phyloP scores from a whole-genome alignment of 2,329 filamentous ascomycete species.

The Aureobasidium musti region DNA sequence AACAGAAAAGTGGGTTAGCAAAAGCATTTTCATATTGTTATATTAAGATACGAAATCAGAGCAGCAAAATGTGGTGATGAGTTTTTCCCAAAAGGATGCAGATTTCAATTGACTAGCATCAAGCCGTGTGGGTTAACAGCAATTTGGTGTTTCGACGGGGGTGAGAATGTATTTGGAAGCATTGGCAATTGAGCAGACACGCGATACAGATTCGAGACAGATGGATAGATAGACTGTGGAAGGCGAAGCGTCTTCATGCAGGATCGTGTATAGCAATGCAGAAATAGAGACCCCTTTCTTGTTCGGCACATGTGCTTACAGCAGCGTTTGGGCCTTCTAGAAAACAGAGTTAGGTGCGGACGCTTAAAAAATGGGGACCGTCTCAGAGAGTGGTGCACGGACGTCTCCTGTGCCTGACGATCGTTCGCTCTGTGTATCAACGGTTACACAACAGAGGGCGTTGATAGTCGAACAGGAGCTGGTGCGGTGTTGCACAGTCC shows the following conservation, averaged over 20 bases:
- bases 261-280: conserved; percentile 7
- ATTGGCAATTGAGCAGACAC: neutral
- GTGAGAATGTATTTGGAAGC: neutral
- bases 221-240: neutral
- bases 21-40: conserved; percentile 15
- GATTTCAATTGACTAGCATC: conserved; percentile 1
- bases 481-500: conserved; percentile 18
- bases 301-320: conserved; percentile 16
- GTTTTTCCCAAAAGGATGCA: neutral
- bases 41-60: conserved; percentile 15
- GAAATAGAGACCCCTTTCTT: conserved; percentile 21
- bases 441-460: conserved; percentile 18
- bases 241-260: neutral
- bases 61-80: conserved; percentile 17
- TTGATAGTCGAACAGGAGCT: neutral
- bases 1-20: conserved; percentile 17
- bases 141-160: conserved; percentile 6
- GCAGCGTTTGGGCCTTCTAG: conserved; percentile 22
- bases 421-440: conserved; percentile 21
- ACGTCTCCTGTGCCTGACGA: conserved; percentile 20
- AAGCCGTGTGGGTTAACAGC: neutral
- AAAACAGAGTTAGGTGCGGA: conserved; percentile 26
- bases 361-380: conserved; percentile 24
- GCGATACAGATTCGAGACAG: neutral
- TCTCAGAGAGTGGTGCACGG: conserved; percentile 7